Evolutionary conservation across 805 yeast species (phyloP), one percentile per base, ranked within the genome.

Genomic region (Suhomyces kilbournensis): DNA sequence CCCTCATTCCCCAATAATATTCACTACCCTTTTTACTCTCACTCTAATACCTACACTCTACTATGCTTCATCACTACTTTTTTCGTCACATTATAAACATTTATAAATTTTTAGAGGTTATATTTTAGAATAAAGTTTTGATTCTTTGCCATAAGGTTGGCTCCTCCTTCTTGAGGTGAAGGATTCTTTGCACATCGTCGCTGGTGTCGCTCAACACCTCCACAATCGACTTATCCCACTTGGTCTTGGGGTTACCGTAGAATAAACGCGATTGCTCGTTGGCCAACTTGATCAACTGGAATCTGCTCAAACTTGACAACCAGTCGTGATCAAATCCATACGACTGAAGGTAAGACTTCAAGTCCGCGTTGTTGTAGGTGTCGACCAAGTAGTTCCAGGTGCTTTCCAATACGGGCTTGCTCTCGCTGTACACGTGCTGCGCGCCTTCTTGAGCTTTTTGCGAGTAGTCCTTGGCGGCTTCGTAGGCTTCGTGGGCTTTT

Each of bases 351-450:
- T 78, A 79, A 14, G 68, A 55, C 44, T 56, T 66, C 51, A 80
- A 61, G 51, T 80, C 83, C 22, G 70, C 70, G 15, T 66, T 67
- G 2, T 79, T 67, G 78, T 80, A 78, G 8, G 70, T 60, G 25
- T 71, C 65, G 50, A 77, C 68, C 7, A 62, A 25, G 20, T 55
- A 53, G 15, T 71, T 40, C 52, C 53, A 53, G 6, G 45, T 47
- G 20, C 15, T n/a, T 28, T 28, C 44, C 14, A 28, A 17, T 0
- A 39, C 46, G 5, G 44, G 44, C 35, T 39, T 26, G 35, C 44
- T 20, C 34, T 50, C 51, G 38, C 49, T 52, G 25, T 52, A 46
- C 2, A 49, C 48, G 19, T 46, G 30, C n/a, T 47, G 49, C 15
- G 48, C 48, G 30, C 35, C 35, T 17, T 45, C 39, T 6, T 5